Conservation (phyloP, 2,329 filamentous ascomycete species). For the Xylaria sp. region DNA sequence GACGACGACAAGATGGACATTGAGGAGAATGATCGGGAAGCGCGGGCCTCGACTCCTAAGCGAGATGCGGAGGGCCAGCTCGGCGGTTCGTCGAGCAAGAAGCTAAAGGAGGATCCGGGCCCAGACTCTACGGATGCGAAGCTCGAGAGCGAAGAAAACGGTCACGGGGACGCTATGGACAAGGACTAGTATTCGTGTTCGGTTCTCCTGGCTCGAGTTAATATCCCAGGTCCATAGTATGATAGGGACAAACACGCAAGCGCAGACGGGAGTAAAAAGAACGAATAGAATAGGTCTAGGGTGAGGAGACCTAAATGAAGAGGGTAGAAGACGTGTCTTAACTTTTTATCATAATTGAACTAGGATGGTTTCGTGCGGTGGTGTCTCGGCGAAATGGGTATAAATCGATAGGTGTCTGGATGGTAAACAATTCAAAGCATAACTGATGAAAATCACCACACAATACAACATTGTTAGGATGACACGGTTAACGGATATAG, state of each 20-base stretch:
- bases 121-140: constrained; percentile 11
- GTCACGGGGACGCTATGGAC: constrained; percentile 32
- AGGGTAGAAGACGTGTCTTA: not conserved
- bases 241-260: not conserved
- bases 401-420: not conserved
- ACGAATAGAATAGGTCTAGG: constrained; percentile 10
- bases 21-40: constrained; percentile 32
- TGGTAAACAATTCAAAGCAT: constrained; percentile 1
- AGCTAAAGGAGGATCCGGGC: constrained; percentile 56
- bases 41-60: constrained; percentile 58
- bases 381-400: constrained; percentile 23
- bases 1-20: constrained; percentile 49
- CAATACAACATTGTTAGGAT: not conserved
- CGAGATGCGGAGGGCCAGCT: constrained; percentile 64
- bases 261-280: not conserved
- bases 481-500: not conserved
- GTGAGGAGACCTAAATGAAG: constrained; percentile 7
- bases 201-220: not conserved
- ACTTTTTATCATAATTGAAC: not conserved
- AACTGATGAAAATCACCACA: not conserved
- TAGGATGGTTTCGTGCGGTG: constrained; percentile 2
- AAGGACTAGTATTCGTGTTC: constrained; percentile 22
- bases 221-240: not conserved
- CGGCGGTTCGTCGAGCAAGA: constrained; percentile 57
- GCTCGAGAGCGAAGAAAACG: constrained; percentile 17